phyloP scores from a whole-genome alignment of 805 yeast genomes.

The Wickerhamomyces pijperi region DNA sequence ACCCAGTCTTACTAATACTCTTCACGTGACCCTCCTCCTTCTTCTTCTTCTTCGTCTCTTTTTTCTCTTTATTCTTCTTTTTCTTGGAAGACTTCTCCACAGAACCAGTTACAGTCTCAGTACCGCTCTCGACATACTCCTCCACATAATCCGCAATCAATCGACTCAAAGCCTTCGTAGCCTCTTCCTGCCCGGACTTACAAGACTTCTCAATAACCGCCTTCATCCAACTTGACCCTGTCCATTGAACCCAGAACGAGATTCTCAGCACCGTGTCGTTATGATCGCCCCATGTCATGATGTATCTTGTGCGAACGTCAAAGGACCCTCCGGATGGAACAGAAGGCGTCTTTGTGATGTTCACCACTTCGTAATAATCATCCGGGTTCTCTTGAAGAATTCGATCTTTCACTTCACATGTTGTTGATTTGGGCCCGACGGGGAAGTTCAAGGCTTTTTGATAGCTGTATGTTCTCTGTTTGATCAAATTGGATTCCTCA shows the following conservation, averaged over 20 bases:
- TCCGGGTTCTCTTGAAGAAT: conserved; percentile 44
- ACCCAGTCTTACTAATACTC: too few relatives aligned
- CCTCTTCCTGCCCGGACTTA: conserved; percentile 63
- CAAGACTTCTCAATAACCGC: conserved; percentile 82
- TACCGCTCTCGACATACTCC: conserved; percentile 7
- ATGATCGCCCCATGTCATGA: conserved; percentile 61
- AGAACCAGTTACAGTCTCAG: too few relatives aligned
- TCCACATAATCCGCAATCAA: conserved; percentile 15
- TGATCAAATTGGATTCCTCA: too few relatives aligned
- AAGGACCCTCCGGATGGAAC: conserved; percentile 90
- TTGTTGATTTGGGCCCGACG: conserved; percentile 89
- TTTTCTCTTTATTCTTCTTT: background rate
- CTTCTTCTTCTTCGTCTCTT: too few relatives aligned
- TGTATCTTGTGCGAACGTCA: conserved; percentile 59
- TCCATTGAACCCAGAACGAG: conserved; percentile 82
- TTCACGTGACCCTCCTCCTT: too few relatives aligned
- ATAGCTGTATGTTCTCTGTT: conserved; percentile 38
- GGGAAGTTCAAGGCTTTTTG: conserved; percentile 67
- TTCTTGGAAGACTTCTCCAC: conserved; percentile 1
- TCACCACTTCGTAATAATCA: conserved; percentile 46
- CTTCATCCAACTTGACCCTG: conserved; percentile 86
- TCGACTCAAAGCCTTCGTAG: conserved; percentile 35
- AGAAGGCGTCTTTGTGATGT: conserved; percentile 72
- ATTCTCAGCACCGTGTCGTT: conserved; percentile 49
- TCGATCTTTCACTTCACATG: conserved; percentile 52